phyloP scores from a whole-genome alignment of 2,329 filamentous ascomycete genomes.

The Ophiostoma piceae region DNA sequence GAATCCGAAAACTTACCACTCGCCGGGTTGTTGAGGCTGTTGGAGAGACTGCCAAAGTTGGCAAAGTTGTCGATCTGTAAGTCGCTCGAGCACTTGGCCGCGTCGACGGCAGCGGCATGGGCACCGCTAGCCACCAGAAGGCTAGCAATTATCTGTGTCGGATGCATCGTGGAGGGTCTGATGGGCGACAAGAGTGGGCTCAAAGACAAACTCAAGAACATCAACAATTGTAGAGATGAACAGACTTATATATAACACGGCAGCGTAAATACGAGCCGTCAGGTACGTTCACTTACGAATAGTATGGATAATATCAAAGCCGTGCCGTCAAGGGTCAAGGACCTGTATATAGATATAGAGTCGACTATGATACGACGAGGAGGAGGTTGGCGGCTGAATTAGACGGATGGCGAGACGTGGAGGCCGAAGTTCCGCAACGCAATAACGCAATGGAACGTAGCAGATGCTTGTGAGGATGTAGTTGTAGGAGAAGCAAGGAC shows the following conservation, averaged over 20 bases:
- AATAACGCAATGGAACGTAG: background rate
- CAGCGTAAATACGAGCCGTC: background rate
- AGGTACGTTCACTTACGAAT: background rate
- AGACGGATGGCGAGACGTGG: background rate
- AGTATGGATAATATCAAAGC: background rate
- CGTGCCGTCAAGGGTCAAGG: background rate
- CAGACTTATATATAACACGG: background rate
- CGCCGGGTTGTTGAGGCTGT: background rate
- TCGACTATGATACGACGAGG: background rate
- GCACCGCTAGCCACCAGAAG: background rate
- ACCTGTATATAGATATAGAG: background rate
- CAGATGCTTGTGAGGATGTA: background rate
- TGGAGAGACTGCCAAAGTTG: background rate
- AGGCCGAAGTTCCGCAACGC: background rate
- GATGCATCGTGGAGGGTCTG: background rate
- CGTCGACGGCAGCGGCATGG: background rate
- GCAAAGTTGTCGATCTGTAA: background rate
- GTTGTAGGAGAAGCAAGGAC: too few species aligned
- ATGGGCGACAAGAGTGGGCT: background rate
- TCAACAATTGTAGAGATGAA: background rate
- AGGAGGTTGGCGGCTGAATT: background rate
- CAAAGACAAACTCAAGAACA: background rate
- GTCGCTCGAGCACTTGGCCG: background rate
- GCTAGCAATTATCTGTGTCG: background rate
- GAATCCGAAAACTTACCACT: background rate